phyloP scores from a whole-genome alignment of 441 rosid species.

The Syzygium malaccense region DNA sequence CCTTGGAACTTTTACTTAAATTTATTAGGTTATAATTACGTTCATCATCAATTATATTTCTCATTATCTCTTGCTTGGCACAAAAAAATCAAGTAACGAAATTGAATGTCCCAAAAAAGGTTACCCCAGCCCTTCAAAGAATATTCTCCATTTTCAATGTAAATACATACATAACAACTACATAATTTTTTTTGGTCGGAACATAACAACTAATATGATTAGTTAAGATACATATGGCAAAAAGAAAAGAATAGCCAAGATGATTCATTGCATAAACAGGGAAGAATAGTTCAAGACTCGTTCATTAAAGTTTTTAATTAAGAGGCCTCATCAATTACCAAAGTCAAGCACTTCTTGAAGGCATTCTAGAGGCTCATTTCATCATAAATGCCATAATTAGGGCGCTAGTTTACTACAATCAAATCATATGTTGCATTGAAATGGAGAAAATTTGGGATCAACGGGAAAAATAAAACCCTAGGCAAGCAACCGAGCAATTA shows the following conservation, averaged over 20 bases:
- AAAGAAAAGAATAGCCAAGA: background rate
- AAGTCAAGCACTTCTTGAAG: background rate
- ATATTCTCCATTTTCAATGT: background rate
- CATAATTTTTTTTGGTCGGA: no score
- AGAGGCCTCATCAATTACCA: background rate
- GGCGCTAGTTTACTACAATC: background rate
- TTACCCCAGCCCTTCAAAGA: background rate
- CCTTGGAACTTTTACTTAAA: background rate
- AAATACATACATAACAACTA: background rate
- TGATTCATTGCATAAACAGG: background rate
- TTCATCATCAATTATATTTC: background rate
- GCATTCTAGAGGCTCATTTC: background rate
- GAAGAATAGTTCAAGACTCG: background rate
- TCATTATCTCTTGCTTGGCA: background rate
- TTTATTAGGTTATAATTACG: background rate
- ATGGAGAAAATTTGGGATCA: background rate
- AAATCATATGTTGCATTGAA: background rate
- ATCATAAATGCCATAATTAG: background rate
- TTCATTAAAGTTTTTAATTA: background rate
- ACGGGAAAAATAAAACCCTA: background rate
- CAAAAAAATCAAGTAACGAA: background rate
- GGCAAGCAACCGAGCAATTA: background rate
- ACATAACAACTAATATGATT: background rate
- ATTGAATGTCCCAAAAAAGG: background rate
- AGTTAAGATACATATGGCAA: background rate